Conservation (phyloP, 306 rosid genomes). For the Gastrolobium villosum region DNA sequence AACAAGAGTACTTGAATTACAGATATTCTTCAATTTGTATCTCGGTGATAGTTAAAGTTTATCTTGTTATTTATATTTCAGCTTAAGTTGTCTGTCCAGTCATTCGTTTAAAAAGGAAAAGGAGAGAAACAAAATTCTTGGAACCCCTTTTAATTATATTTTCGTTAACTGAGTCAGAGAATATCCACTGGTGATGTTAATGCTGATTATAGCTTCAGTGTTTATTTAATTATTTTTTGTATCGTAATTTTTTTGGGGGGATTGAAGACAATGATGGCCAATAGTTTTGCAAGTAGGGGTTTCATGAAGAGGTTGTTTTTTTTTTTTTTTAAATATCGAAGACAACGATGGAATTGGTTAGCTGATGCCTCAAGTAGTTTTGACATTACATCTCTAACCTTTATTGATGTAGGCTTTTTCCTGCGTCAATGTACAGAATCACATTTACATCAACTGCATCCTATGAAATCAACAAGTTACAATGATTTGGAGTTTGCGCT, state of each 20-base stretch:
- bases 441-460: slow-evolving; percentile 8
- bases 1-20: slow-evolving; percentile 4
- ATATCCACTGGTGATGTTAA: not conserved
- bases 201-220: slow-evolving; percentile 5
- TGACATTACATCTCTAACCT: slow-evolving; percentile 5
- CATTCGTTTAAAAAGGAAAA: slow-evolving; percentile 25
- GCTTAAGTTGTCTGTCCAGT: not conserved
- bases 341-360: slow-evolving; percentile 5
- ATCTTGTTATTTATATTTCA: slow-evolving; percentile 3
- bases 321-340: not conserved
- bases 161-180: slow-evolving; percentile 1
- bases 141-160: not conserved
- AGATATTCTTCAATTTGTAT: slow-evolving; percentile 25
- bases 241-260: not conserved
- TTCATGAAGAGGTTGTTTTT: no score
- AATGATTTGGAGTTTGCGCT: slow-evolving; percentile 33
- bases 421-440: slow-evolving; percentile 20
- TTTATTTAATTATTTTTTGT: not conserved
- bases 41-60: slow-evolving; percentile 2
- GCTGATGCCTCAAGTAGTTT: slow-evolving; percentile 34
- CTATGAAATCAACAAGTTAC: slow-evolving; percentile 17
- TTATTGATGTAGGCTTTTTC: slow-evolving; percentile 17
- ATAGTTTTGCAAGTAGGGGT: no score
- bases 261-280: not conserved
- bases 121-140: not conserved